phyloP scores from a whole-genome alignment of 331 rosid species.

The Telfairia occidentalis region DNA sequence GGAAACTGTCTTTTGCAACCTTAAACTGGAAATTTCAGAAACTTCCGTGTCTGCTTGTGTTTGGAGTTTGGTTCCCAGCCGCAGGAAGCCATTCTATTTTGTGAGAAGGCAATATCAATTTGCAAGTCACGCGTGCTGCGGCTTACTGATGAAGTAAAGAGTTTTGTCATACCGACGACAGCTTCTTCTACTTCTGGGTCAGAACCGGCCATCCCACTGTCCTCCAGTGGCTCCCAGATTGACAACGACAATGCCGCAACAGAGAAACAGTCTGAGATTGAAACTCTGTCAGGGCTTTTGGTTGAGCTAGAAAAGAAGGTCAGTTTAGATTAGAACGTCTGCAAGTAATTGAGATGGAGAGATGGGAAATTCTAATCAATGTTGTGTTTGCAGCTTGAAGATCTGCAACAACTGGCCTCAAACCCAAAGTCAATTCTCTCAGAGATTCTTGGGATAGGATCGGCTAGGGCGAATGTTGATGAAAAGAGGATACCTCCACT shows the following conservation, averaged over 20 bases:
- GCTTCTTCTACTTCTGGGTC: constrained; percentile 32
- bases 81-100: constrained; percentile 63
- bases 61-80: constrained; percentile 70
- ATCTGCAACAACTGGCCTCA: constrained; percentile 61
- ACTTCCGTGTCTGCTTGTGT: constrained; percentile 85
- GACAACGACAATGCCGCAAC: constrained; percentile 28
- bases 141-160: constrained; percentile 50
- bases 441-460: constrained; percentile 57
- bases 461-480: constrained; percentile 32
- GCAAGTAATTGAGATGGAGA: neutral
- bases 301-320: constrained; percentile 94
- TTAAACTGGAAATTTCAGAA: constrained; percentile 47
- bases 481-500: constrained; percentile 36
- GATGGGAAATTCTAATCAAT: neutral
- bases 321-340: neutral
- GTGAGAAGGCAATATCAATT: constrained; percentile 68
- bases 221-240: constrained; percentile 23
- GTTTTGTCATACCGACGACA: constrained; percentile 27
- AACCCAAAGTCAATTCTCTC: constrained; percentile 68
- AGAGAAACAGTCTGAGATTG: constrained; percentile 71
- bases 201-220: constrained; percentile 23
- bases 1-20: constrained; percentile 16
- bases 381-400: constrained; percentile 72
- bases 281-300: constrained; percentile 59
- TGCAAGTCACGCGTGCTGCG: constrained; percentile 60